Percentiles rank a stretch among this genome's conserved stretches.
phyloP scores from a whole-genome alignment of 305 asterid genomes.

The Solanum chacoense region DNA sequence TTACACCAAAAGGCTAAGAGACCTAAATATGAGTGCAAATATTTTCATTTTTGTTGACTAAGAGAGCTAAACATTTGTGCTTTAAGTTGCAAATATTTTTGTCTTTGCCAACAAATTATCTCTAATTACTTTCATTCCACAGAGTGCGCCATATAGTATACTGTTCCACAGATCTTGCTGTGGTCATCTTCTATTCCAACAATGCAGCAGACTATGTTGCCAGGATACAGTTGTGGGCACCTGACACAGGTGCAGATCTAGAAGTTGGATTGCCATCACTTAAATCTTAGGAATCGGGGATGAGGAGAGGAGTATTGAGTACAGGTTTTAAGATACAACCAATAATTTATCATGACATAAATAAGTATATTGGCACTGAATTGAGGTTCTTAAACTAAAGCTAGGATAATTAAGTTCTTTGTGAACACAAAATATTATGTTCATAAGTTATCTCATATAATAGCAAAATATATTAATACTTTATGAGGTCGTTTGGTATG shows the following conservation, averaged over 20 bases:
- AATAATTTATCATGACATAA: neutral
- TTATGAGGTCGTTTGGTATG: neutral
- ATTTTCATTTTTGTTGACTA: too few species aligned
- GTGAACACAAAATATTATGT: neutral
- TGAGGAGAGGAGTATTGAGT: neutral
- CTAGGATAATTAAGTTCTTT: neutral
- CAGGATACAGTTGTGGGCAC: neutral
- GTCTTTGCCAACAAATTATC: neutral
- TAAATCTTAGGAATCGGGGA: neutral
- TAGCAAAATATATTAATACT: neutral
- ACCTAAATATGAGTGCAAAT: neutral
- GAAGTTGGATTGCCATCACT: neutral
- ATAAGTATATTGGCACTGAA: neutral
- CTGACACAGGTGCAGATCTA: neutral
- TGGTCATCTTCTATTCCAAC: neutral
- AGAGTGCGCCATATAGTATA: neutral
- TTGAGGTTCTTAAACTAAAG: neutral
- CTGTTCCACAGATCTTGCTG: neutral
- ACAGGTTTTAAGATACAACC: neutral
- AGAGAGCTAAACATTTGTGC: neutral
- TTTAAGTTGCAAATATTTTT: neutral
- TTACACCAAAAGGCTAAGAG: neutral
- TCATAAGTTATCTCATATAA: neutral
- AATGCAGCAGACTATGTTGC: neutral
- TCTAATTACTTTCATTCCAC: neutral